Conservation (phyloP, 2,329 filamentous ascomycete genomes). For the Beauveria medogensis region DNA sequence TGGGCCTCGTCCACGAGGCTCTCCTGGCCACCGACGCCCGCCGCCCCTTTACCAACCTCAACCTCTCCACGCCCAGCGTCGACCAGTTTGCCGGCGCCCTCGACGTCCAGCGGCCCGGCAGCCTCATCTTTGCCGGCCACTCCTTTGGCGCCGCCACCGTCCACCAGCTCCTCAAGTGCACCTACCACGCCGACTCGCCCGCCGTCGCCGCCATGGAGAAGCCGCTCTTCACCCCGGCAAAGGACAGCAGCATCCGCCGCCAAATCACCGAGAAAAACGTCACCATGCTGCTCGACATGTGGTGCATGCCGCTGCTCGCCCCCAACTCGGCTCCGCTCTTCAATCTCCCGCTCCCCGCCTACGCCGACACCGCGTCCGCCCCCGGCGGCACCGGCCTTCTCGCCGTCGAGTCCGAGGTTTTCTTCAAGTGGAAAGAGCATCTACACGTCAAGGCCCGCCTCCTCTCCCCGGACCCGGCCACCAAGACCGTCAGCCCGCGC, state of each 20-base stretch:
- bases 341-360: slow-evolving; percentile 65
- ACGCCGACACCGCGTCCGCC: slow-evolving; percentile 41
- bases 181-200: slow-evolving; percentile 54
- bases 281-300: slow-evolving; percentile 68
- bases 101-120: slow-evolving; percentile 62
- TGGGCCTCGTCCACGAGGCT: slow-evolving; percentile 62
- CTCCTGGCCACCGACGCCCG: slow-evolving; percentile 58
- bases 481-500: slow-evolving; percentile 31
- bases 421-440: slow-evolving; percentile 71
- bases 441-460: slow-evolving; percentile 59
- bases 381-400: slow-evolving; percentile 54
- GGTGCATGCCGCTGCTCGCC: slow-evolving; percentile 65
- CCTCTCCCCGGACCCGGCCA: slow-evolving; percentile 48
- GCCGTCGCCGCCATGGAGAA: slow-evolving; percentile 39
- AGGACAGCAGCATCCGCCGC: slow-evolving; percentile 44
- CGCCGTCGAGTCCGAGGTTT: slow-evolving; percentile 66
- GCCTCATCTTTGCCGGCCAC: slow-evolving; percentile 69
- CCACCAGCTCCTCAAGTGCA: slow-evolving; percentile 70
- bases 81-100: slow-evolving; percentile 52
- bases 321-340: slow-evolving; percentile 56
- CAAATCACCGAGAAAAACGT: slow-evolving; percentile 64
- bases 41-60: slow-evolving; percentile 41
- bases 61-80: slow-evolving; percentile 42
- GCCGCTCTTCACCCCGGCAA: slow-evolving; percentile 53
- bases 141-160: slow-evolving; percentile 71